A percentile compares a stretch with the other conserved stretches of the same genome.
phyloP scores from a whole-genome alignment of 1,284 basidiomycete species.

The Takashimella koratensis region DNA sequence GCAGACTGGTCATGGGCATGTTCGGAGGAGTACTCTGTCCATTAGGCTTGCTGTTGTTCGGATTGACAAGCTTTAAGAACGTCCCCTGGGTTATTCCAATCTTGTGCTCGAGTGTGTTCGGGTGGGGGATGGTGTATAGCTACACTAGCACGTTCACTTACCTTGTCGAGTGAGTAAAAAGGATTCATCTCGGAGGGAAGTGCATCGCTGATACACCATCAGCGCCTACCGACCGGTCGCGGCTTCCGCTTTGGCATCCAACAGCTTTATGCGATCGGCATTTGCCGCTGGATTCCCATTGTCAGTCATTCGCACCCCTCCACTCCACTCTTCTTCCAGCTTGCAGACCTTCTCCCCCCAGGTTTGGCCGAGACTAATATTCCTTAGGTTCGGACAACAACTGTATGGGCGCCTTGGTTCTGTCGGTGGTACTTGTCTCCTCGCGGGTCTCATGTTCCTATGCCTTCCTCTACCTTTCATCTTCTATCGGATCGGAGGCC shows the following conservation, averaged over 20 bases:
- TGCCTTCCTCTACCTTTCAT: conserved; percentile 66
- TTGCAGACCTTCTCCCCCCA: conserved; percentile 43
- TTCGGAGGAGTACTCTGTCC: conserved; percentile 66
- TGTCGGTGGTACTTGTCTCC: conserved; percentile 69
- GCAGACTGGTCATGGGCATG: conserved; percentile 63
- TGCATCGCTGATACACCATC: conserved; percentile 23
- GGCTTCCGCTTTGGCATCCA: conserved; percentile 70
- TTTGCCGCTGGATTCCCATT: conserved; percentile 72
- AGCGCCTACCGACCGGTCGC: conserved; percentile 72
- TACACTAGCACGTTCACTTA: conserved; percentile 67
- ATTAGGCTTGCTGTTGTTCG: conserved; percentile 66
- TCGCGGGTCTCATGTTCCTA: conserved; percentile 65
- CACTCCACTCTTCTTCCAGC: conserved; percentile 53
- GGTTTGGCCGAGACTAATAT: neutral
- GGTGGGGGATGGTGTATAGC: conserved; percentile 54
- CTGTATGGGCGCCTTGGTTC: conserved; percentile 57
- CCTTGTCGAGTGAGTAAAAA: conserved; percentile 28
- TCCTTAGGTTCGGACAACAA: conserved; percentile 29
- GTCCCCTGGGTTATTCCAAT: conserved; percentile 62
- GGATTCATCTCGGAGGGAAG: neutral
- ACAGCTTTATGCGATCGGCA: conserved; percentile 61
- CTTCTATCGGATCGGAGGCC: conserved; percentile 43
- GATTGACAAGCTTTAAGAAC: conserved; percentile 63
- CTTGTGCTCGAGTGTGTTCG: conserved; percentile 35
- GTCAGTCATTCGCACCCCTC: conserved; percentile 47